These are phyloP conservation scores for Micractinium conductrix DNA, from an alignment of 139 green algal genomes.

Conservation along the genomic window DNA sequence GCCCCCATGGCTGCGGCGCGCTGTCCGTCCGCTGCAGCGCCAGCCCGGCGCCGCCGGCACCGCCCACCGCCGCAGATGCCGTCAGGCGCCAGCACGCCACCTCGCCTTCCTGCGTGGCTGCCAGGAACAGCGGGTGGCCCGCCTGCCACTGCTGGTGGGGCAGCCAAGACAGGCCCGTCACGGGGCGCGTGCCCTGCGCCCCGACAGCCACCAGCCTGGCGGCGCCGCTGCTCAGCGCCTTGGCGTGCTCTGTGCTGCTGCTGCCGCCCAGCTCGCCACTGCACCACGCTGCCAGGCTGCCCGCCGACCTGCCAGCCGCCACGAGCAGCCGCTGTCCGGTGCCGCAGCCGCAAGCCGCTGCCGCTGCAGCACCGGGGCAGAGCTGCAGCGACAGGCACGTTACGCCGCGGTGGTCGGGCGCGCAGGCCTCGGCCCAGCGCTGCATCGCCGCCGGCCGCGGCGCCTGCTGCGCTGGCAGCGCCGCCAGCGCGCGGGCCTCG, in stretches of 20 bases:
- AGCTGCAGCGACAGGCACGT: constrained; percentile 2
- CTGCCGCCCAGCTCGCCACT: not conserved
- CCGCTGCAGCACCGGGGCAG: not conserved
- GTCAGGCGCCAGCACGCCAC: not conserved
- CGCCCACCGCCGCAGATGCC: not conserved
- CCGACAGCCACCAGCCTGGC: not conserved
- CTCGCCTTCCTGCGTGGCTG: constrained; percentile 6
- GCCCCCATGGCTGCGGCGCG: not conserved
- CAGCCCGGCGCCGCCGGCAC: not conserved
- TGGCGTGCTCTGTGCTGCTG: not conserved
- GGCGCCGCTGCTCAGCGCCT: not conserved
- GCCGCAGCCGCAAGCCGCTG: not conserved
- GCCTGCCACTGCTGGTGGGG: constrained; percentile 24
- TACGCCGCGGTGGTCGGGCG: constrained; percentile 13
- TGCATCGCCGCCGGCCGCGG: constrained; percentile 16
- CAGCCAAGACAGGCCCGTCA: constrained; percentile 36
- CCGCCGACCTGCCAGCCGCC: constrained; percentile 21
- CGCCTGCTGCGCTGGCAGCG: not conserved
- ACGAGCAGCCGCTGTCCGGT: constrained; percentile 12
- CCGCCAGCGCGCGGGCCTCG: constrained; percentile 12
- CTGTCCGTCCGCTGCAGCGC: not conserved
- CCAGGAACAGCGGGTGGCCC: constrained; percentile 10
- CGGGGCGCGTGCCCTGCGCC: not conserved
- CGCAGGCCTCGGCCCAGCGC: not conserved
- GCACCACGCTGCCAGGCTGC: constrained; percentile 15